Evolutionary conservation across 495 filamentous ascomycete genomes (phyloP), one percentile per base, ranked within the genome.

Genomic region (Penicillium daleae): DNA sequence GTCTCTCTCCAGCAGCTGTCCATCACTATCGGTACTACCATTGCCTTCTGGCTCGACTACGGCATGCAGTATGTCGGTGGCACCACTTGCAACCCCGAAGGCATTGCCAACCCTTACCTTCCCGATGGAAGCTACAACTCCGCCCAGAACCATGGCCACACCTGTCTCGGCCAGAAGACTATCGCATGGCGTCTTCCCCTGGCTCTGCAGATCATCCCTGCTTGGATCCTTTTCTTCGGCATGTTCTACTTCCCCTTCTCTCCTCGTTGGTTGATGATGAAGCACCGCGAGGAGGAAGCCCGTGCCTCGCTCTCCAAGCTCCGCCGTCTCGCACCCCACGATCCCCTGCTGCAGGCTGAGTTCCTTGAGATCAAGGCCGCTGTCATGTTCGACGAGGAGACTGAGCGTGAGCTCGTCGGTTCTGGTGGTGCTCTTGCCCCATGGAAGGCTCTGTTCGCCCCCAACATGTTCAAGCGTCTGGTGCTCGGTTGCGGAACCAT

Each of bases 281-380:
- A 91, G 75, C 88, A 90, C 70, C 83, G 88, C n/a, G 91, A 90
- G 82, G 90, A 93, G 27, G 90, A 95, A 62, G 83, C 84, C 17
- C 79, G 88, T 48, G 64, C 76, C 26, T 83, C 87, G 12, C 83
- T 92, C 8, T 88, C 87, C 29, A 68, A 76, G 33, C 82, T 95
- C 6, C 91, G 92, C 69, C 87, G 87, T 22, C 68, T 80, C 17
- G 84, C 87, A 24, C 65, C 75, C 15, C 74, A 85, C n/a, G 87
- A 91, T 64, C 84, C 88, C 9, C 71, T 85, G 5, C 82, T 92
- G 22, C 71, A 86, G 39, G 86, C 86, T 12, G 89, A 92, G 42
- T 87, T 85, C 65, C 81, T 87, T n/a, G 80, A 86, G 63, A 89
- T 91, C 63, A 85, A 86, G 67, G 88, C 77, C 9, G 69, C 68